Evolutionary conservation across 139 green algal species (phyloP).

Genomic region (Chlorella sp.): DNA sequence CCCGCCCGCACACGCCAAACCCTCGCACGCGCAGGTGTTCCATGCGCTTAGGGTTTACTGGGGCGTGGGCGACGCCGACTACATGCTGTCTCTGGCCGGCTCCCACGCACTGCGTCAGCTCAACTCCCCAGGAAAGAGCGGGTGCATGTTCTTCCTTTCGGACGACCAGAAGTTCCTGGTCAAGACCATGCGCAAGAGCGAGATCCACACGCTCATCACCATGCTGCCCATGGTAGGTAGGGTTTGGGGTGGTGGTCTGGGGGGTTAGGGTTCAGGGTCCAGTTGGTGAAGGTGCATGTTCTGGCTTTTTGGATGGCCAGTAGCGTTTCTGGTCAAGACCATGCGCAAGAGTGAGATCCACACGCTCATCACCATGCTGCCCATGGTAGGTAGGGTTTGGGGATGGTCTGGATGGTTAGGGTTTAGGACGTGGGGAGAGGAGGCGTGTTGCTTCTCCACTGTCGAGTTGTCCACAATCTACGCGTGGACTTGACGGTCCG

Average conservation of each 20-base stretch:
- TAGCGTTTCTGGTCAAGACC: slow-evolving; percentile 66
- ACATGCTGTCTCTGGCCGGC: slow-evolving; percentile 75
- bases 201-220: slow-evolving; percentile 68
- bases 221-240: slow-evolving; percentile 54
- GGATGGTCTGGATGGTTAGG: no score
- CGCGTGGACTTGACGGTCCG: no score
- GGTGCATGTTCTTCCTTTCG: slow-evolving; percentile 53
- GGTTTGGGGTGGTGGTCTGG: no score
- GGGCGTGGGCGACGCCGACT: slow-evolving; percentile 76
- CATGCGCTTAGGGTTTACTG: slow-evolving; percentile 66
- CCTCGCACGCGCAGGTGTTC: no score
- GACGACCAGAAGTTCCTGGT: slow-evolving; percentile 58
- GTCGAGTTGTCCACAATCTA: no score
- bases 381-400: slow-evolving; percentile 5
- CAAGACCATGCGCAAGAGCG: slow-evolving; percentile 67
- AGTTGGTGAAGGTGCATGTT: slow-evolving; percentile 56
- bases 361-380: slow-evolving; percentile 72
- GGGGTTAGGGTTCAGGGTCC: no score
- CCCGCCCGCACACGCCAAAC: no score
- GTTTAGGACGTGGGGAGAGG: no score
- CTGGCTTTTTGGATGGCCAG: slow-evolving; percentile 49
- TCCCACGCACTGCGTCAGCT: slow-evolving; percentile 82
- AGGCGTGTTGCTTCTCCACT: no score
- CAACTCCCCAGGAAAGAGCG: slow-evolving; percentile 82
- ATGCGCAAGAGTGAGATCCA: slow-evolving; percentile 72